A percentile compares a stretch with the other conserved stretches of the same genome.
phyloP scores from a whole-genome alignment of 2,329 filamentous ascomycete genomes.

The Colletotrichum australisinense region DNA sequence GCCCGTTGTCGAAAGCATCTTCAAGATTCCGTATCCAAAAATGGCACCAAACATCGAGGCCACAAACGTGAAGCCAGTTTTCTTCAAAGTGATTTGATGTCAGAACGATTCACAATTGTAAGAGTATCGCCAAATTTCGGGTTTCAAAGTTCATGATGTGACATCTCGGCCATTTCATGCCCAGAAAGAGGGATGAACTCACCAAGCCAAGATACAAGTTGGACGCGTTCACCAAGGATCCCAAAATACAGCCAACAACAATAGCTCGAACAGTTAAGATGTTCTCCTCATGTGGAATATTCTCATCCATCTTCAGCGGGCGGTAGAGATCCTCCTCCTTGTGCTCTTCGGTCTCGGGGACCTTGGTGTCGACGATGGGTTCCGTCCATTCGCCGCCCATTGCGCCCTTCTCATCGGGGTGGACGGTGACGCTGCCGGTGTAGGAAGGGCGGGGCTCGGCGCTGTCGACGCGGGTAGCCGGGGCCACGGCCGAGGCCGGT shows the following conservation, averaged over 20 bases:
- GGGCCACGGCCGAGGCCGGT: neutral
- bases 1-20: slow-evolving; percentile 60
- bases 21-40: slow-evolving; percentile 69
- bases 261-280: slow-evolving; percentile 68
- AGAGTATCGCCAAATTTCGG: neutral
- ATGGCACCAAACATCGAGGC: slow-evolving; percentile 64
- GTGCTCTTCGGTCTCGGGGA: slow-evolving; percentile 41
- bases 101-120: neutral
- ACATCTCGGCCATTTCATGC: no score
- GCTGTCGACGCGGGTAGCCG: slow-evolving; percentile 11
- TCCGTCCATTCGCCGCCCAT: slow-evolving; percentile 37
- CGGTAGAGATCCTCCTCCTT: slow-evolving; percentile 53
- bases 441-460: slow-evolving; percentile 22
- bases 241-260: slow-evolving; percentile 64
- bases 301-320: slow-evolving; percentile 50
- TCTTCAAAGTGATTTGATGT: slow-evolving; percentile 43
- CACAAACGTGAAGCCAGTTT: slow-evolving; percentile 62
- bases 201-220: slow-evolving; percentile 68
- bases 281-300: slow-evolving; percentile 53
- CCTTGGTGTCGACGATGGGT: slow-evolving; percentile 38
- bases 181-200: neutral
- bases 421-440: slow-evolving; percentile 11
- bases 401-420: slow-evolving; percentile 31
- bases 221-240: slow-evolving; percentile 70
- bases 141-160: no score